These are phyloP conservation scores for Metschnikowia aberdeeniae DNA, from an alignment of 805 yeast species.

Conservation along the genomic window DNA sequence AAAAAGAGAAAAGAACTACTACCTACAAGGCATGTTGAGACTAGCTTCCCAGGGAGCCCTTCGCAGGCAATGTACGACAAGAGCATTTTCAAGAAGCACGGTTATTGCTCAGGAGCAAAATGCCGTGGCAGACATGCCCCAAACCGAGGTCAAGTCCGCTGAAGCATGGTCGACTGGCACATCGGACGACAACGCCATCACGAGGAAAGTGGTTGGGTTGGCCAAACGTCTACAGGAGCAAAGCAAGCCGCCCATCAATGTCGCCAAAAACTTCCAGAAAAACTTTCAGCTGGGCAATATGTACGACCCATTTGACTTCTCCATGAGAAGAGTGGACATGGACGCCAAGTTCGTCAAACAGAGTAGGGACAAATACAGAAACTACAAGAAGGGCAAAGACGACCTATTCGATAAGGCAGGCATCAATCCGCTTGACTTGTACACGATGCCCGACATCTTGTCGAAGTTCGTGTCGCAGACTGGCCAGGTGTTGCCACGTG, in stretches of 20 bases:
- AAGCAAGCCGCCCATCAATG: constrained; percentile 32
- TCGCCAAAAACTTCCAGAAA: constrained; percentile 34
- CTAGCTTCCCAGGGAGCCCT: not conserved
- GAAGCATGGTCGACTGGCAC: constrained; percentile 26
- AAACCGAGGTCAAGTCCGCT: constrained; percentile 7
- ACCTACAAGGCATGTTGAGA: constrained; percentile 1
- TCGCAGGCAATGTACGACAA: not conserved
- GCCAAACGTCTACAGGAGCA: constrained; percentile 29
- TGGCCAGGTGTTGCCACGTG: constrained; percentile 74
- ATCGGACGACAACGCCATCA: constrained; percentile 20
- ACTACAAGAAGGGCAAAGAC: constrained; percentile 14
- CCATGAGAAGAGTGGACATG: constrained; percentile 52
- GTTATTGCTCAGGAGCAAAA: not conserved
- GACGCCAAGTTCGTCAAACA: constrained; percentile 30
- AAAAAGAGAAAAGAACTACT: not conserved
- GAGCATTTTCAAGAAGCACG: not conserved
- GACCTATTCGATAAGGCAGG: constrained; percentile 43
- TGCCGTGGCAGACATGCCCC: not conserved
- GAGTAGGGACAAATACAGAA: constrained; percentile 23
- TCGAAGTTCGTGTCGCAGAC: constrained; percentile 62
- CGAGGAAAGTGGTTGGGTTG: constrained; percentile 32
- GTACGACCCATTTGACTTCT: constrained; percentile 82
- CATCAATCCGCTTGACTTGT: constrained; percentile 65
- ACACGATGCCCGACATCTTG: constrained; percentile 66
- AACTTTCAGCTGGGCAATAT: constrained; percentile 49